Conservation (phyloP, 768 basidiomycete genomes). For the Trametes villosa region DNA sequence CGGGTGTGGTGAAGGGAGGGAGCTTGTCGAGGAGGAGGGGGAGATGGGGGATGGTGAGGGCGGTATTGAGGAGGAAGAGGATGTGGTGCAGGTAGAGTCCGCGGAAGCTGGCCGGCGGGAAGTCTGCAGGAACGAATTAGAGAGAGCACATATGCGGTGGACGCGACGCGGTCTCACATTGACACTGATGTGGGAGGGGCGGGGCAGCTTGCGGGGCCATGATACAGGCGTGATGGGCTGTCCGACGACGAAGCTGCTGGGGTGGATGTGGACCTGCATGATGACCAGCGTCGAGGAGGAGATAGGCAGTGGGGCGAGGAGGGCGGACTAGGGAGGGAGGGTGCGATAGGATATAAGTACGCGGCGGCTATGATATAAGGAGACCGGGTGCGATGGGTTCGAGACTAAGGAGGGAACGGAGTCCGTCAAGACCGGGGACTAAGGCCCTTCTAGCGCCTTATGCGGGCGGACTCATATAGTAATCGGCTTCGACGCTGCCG, state of each 20-base stretch:
- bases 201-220: conserved; percentile 24
- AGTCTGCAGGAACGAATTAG: not conserved
- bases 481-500: conserved; percentile 13
- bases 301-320: not conserved
- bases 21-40: conserved; percentile 19
- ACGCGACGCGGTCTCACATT: conserved; percentile 10
- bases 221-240: conserved; percentile 24
- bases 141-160: too few species aligned
- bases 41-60: conserved; percentile 11
- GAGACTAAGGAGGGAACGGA: conserved; percentile 10
- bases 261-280: conserved; percentile 22
- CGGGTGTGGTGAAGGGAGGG: conserved; percentile 11
- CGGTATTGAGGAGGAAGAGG: conserved; percentile 19
- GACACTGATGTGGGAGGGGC: conserved; percentile 17
- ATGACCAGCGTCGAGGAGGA: not conserved
- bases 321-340: not conserved
- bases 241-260: conserved; percentile 23
- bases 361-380: conserved; percentile 8
- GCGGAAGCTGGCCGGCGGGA: conserved; percentile 22
- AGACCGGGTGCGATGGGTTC: conserved; percentile 14
- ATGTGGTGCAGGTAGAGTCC: conserved; percentile 23
- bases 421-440: conserved; percentile 21
- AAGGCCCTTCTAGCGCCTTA: conserved; percentile 12
- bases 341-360: conserved; percentile 14
- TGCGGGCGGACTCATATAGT: conserved; percentile 16